Evolutionary conservation across 2,329 filamentous ascomycete genomes (phyloP).

Genomic region (Curvularia sp.): DNA sequence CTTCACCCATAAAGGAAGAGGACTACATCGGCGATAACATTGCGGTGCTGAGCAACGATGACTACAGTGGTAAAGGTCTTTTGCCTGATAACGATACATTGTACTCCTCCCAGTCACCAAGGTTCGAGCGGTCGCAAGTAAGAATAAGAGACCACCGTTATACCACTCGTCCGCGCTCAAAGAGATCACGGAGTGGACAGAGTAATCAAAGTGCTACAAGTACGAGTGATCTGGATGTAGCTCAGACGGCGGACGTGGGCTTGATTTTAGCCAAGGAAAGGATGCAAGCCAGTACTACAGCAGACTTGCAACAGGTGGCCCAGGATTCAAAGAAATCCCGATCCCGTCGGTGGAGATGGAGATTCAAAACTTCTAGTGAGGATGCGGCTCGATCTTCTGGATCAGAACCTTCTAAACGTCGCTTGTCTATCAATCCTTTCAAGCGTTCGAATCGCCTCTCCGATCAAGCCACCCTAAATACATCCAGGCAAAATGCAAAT

Average conservation of each 20-base stretch:
- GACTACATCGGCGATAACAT: constrained; percentile 7
- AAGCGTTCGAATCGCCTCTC: constrained; percentile 28
- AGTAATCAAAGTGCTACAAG: constrained; percentile 8
- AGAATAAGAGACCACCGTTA: constrained; percentile 26
- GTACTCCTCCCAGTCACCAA: constrained; percentile 13
- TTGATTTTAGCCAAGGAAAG: constrained; percentile 14
- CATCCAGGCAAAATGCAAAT: constrained; percentile 8
- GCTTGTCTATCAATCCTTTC: constrained; percentile 29
- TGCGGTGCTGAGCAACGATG: background rate
- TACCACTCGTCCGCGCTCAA: constrained; percentile 16
- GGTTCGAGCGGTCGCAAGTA: constrained; percentile 15
- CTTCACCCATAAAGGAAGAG: constrained; percentile 27
- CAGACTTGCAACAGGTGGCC: constrained; percentile 27
- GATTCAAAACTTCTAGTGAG: constrained; percentile 25
- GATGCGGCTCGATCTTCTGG: constrained; percentile 16
- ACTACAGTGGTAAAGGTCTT: constrained; percentile 7
- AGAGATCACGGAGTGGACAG: constrained; percentile 18
- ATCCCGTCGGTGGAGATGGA: constrained; percentile 33
- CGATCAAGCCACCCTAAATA: constrained; percentile 11
- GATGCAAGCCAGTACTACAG: constrained; percentile 14
- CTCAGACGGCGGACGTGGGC: constrained; percentile 17
- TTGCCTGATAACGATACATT: constrained; percentile 21
- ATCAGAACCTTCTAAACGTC: constrained; percentile 7
- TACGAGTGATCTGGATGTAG: constrained; percentile 23
- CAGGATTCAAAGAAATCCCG: constrained; percentile 20